Percentiles rank a stretch among this genome's conserved stretches.
Conservation (phyloP, 805 yeast species). For the Barnettozyma salicaria region DNA sequence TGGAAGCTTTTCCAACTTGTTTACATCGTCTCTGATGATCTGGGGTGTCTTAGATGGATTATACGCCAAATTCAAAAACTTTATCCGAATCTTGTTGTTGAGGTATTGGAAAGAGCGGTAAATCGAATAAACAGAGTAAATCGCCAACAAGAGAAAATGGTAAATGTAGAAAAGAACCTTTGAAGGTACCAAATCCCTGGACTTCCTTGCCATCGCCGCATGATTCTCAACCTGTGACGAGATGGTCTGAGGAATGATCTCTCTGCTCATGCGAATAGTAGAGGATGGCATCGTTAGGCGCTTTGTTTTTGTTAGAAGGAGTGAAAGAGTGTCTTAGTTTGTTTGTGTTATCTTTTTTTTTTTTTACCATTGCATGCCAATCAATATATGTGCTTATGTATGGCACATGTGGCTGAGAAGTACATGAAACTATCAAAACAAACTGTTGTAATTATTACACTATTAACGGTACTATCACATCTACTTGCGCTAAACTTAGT, state of each 20-base stretch:
- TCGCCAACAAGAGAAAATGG: constrained; percentile 34
- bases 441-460: no score
- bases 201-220: background rate
- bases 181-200: constrained; percentile 8
- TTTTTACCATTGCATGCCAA: no score
- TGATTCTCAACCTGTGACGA: background rate
- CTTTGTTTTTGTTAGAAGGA: no score
- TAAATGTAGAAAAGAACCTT: constrained; percentile 17
- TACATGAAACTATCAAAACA: no score
- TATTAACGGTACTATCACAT: no score
- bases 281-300: background rate
- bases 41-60: constrained; percentile 76
- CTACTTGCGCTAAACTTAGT: no score
- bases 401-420: no score
- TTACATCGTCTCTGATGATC: constrained; percentile 77
- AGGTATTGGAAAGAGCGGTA: constrained; percentile 47
- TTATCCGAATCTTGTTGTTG: constrained; percentile 47
- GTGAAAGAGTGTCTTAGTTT: no score
- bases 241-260: constrained; percentile 4
- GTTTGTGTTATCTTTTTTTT: no score
- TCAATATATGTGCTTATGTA: no score
- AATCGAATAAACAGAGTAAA: constrained; percentile 53
- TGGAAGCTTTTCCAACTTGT: constrained; percentile 70
- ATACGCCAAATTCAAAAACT: constrained; percentile 56
- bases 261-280: constrained; percentile 7